These are phyloP conservation scores for Metschnikowia vanudenii DNA, from an alignment of 805 yeast species.

Conservation along the genomic window DNA sequence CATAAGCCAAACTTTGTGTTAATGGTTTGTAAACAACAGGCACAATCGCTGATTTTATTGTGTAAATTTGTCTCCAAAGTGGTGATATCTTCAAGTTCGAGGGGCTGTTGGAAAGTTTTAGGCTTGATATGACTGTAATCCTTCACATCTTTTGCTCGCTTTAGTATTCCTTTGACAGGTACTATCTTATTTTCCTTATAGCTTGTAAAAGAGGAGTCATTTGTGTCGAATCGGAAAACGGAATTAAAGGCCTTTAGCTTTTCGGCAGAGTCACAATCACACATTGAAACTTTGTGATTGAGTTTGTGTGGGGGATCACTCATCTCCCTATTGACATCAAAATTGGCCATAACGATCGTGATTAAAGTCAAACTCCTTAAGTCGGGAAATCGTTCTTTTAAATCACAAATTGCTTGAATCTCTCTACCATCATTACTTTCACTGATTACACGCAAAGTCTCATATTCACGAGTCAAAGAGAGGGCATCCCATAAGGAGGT, in stretches of 20 bases:
- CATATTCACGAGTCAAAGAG: not conserved
- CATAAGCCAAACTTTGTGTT: not conserved
- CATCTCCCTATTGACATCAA: not conserved
- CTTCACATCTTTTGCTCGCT: not conserved
- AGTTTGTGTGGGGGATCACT: not conserved
- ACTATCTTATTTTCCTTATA: not conserved
- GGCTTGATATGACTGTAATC: not conserved
- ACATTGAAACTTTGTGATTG: not conserved
- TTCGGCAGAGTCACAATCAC: not conserved
- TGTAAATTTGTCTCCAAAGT: not conserved
- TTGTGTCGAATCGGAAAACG: not conserved
- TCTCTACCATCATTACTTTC: not conserved
- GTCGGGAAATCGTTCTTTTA: not conserved
- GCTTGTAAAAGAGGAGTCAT: not conserved
- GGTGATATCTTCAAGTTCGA: not conserved
- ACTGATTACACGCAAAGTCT: not conserved
- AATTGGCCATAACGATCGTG: not conserved
- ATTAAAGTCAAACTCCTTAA: not conserved
- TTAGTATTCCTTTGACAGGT: not conserved
- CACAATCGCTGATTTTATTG: not conserved
- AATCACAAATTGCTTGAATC: not conserved
- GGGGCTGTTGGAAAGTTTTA: not conserved
- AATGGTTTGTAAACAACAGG: not conserved
- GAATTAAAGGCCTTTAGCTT: not conserved
- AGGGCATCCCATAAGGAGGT: not conserved